Conservation (phyloP, 176 grass and related monocot species). For the Pharus latifolius region DNA sequence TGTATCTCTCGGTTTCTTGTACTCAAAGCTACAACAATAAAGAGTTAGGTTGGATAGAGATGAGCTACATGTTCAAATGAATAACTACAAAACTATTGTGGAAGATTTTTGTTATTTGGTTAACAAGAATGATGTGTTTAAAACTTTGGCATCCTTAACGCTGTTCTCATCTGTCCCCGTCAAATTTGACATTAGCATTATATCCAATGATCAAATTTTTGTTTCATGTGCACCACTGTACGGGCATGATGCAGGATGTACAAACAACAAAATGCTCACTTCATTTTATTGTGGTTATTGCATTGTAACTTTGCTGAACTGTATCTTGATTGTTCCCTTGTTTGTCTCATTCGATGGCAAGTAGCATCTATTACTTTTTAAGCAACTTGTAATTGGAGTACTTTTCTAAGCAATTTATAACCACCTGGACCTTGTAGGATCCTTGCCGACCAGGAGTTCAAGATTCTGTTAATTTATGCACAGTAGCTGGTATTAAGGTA, state of each 20-base stretch:
- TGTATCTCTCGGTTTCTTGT: neutral
- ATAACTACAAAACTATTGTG: neutral
- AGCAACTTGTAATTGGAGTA: neutral
- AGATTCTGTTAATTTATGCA: slow-evolving; percentile 66
- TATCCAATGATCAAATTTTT: no score
- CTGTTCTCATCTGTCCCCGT: neutral
- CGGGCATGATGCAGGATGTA: neutral
- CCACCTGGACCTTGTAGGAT: slow-evolving; percentile 48
- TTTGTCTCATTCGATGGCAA: neutral
- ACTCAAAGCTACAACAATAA: neutral
- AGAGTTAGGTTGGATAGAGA: neutral
- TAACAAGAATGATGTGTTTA: neutral
- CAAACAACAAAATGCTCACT: neutral
- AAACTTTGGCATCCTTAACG: neutral
- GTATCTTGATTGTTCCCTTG: neutral
- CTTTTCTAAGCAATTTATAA: neutral
- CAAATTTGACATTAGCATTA: neutral
- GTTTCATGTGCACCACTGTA: no score
- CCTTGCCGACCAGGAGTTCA: slow-evolving; percentile 78
- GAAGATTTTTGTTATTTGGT: neutral
- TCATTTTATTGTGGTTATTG: no score
- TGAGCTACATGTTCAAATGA: neutral
- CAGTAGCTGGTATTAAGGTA: slow-evolving; percentile 77
- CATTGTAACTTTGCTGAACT: neutral
- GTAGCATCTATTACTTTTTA: neutral